Percentiles rank a stretch among this genome's conserved stretches.
phyloP scores from a whole-genome alignment of 805 yeast species.

The Candida xiaguanensis region DNA sequence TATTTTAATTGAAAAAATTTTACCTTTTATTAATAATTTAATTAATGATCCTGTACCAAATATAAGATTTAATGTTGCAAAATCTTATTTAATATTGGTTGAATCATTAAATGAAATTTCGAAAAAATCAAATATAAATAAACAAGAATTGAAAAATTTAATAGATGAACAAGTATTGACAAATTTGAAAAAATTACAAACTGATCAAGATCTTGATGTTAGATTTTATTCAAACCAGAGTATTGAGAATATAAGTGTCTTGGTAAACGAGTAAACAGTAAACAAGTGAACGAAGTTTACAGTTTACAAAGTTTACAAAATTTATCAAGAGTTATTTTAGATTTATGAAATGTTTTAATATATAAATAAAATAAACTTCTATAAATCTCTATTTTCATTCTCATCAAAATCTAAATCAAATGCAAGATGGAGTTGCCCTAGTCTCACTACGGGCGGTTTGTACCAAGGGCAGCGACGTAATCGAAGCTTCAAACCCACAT shows the following conservation, averaged over 20 bases:
- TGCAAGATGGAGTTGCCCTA: too few relatives aligned
- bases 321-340: too few relatives aligned
- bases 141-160: conserved; percentile 22
- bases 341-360: too few relatives aligned
- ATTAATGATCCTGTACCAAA: conserved; percentile 86
- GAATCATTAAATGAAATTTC: conserved; percentile 40
- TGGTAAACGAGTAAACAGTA: too few relatives aligned
- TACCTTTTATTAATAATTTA: conserved; percentile 76
- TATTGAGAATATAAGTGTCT: conserved; percentile 17
- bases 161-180: conserved; percentile 53
- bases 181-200: conserved; percentile 56
- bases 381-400: too few relatives aligned
- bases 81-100: conserved; percentile 63
- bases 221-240: conserved; percentile 78
- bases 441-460: too few relatives aligned
- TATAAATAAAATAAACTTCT: too few relatives aligned
- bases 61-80: conserved; percentile 92
- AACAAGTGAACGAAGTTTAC: too few relatives aligned
- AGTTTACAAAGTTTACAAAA: too few relatives aligned
- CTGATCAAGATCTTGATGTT: conserved; percentile 85
- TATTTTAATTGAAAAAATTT: conserved; percentile 58
- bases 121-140: conserved; percentile 9
- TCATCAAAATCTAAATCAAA: conserved; percentile 45
- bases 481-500: conserved; percentile 47
- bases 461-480: too few relatives aligned